Evolutionary conservation across 306 rosid species (phyloP).

Genomic region (Lathyrus tuberosus): DNA sequence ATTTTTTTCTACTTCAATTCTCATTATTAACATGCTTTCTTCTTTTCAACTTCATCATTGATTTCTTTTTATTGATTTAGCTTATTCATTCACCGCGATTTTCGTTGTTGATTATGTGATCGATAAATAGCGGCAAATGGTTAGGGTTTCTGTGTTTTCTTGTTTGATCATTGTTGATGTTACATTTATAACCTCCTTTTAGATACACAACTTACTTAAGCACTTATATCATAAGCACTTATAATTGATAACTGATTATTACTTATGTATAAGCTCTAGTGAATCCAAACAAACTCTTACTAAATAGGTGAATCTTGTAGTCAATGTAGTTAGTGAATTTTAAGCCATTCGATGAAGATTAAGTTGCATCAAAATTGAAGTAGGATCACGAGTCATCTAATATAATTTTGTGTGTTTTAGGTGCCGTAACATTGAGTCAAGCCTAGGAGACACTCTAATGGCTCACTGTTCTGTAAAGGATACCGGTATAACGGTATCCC

Average conservation of each 20-base stretch:
- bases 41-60: background rate
- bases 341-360: background rate
- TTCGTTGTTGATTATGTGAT: slow-evolving; percentile 3
- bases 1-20: background rate
- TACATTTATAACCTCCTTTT: background rate
- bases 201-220: background rate
- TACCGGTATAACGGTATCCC: slow-evolving; percentile 58
- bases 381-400: background rate
- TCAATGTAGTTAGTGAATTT: background rate
- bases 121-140: background rate
- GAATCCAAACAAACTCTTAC: too few relatives aligned
- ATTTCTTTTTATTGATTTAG: background rate
- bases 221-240: background rate
- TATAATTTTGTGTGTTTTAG: slow-evolving; percentile 37
- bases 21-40: background rate
- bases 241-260: background rate
- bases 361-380: background rate
- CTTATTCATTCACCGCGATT: background rate
- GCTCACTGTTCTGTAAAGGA: slow-evolving; percentile 57
- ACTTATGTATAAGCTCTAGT: background rate
- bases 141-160: background rate
- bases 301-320: background rate
- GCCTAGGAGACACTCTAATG: slow-evolving; percentile 48
- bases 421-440: slow-evolving; percentile 31
- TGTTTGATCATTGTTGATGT: slow-evolving; percentile 7